Conservation (phyloP, 495 filamentous ascomycete species). For the Annulohypoxylon maeteangense region DNA sequence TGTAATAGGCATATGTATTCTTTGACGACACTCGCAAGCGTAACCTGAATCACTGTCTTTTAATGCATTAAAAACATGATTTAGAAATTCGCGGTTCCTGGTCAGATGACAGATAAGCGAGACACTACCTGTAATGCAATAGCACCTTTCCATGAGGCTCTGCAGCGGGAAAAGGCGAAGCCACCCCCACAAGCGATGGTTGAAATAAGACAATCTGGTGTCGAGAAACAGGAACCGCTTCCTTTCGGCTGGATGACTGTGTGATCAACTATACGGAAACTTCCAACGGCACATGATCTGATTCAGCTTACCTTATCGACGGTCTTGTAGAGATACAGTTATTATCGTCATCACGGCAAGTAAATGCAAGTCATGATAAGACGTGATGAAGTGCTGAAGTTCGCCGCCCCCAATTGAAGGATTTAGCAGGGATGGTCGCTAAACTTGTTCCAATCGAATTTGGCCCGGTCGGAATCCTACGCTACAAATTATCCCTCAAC, state of each 20-base stretch:
- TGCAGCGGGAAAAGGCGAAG: conserved; percentile 4
- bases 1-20: background rate
- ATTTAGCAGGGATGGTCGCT: conserved; percentile 14
- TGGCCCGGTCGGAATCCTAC: conserved; percentile 35
- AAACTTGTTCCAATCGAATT: conserved; percentile 27
- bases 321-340: background rate
- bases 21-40: background rate
- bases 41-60: background rate
- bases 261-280: background rate
- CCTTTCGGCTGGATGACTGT: background rate
- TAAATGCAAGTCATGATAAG: conserved; percentile 17
- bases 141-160: conserved; percentile 11
- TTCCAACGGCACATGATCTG: conserved; percentile 8
- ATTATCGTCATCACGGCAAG: background rate
- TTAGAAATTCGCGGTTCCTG: background rate
- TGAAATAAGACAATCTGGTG: background rate
- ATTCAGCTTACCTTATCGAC: conserved; percentile 9
- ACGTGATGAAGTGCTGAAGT: background rate
- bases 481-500: conserved; percentile 30
- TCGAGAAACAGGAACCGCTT: background rate
- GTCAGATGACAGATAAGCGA: conserved; percentile 1
- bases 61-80: background rate
- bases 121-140: background rate
- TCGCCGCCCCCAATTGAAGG: conserved; percentile 19
- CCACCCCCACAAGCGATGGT: background rate